Evolutionary conservation across 441 rosid genomes (phyloP), one percentile per base, ranked within the genome.

Genomic region (Omphalea diandra): DNA sequence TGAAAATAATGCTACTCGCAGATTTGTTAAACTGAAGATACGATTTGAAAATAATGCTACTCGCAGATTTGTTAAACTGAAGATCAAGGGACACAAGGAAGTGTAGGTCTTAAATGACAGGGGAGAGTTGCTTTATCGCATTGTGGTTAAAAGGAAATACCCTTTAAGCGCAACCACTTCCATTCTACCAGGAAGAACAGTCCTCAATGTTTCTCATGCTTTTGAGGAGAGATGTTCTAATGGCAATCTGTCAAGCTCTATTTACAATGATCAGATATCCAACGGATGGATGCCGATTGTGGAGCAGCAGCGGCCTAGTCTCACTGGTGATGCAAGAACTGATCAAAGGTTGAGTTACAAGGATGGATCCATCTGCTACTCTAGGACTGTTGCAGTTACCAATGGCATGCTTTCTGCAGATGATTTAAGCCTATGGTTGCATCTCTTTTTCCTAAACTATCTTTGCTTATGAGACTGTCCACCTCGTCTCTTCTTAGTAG

Each of bases 221-320:
- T 46, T 76, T 79, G 64, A 44, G 40, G 86, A 82, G 76, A 83
- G 57, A 43, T 26, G 65, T 43, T 59, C 47, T 4, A 24, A 64
- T 49, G 91, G 89, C 17, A 78, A 67, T 9, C 26, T 59, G 10
- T 32, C 57, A 18, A 69, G 80, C 11, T 50, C 49, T 24, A 50
- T 81, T 68, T 14, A 50, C 49, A 88, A 83, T 46, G 63, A 52
- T 33, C 91, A 88, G 82, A 76, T 63, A 35, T 86, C 88, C 2
- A 70, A 63, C 0, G 98, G 98, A 22, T 82, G 96, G 93, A 86
- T 92, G 84, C 72, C 82, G 79, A 84, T 86, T 63, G 76, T 73
- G 81, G 98, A 82, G 74, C 91, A 84, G 69, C 50, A 78, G 67
- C 46, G 76, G 44, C 63, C 29, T 40, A 86, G 84, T 70, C 78